These are phyloP conservation scores for Teunomyces barrocoloradensis DNA, from an alignment of 805 yeast species.

Conservation along the genomic window DNA sequence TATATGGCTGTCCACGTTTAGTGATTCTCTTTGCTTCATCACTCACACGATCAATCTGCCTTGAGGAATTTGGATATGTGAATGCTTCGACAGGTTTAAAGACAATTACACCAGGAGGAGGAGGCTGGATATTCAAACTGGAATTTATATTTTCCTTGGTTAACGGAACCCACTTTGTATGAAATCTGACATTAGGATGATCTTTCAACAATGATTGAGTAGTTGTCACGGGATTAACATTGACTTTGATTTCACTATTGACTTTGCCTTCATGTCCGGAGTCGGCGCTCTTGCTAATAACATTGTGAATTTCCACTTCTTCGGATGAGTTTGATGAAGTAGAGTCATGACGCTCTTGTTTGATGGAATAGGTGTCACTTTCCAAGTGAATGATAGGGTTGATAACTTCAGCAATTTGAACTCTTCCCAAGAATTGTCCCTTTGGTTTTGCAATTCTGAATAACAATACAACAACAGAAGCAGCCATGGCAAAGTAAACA, in stretches of 20 bases:
- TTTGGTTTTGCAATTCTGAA: constrained; percentile 76
- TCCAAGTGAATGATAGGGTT: constrained; percentile 50
- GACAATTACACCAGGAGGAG: constrained; percentile 89
- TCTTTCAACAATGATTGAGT: constrained; percentile 22
- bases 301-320: constrained; percentile 44
- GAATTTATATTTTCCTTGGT: constrained; percentile 50
- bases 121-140: constrained; percentile 59
- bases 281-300: constrained; percentile 28
- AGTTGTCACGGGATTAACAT: constrained; percentile 10
- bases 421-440: constrained; percentile 79
- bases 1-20: constrained; percentile 53
- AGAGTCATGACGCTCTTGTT: constrained; percentile 6
- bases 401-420: constrained; percentile 67
- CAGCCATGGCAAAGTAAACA: constrained; percentile 85
- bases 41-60: constrained; percentile 64
- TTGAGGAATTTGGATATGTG: constrained; percentile 76
- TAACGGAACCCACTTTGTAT: constrained; percentile 70
- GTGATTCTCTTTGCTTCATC: constrained; percentile 65
- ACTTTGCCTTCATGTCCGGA: constrained; percentile 11
- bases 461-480: constrained; percentile 71
- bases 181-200: constrained; percentile 42
- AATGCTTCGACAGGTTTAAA: constrained; percentile 80
- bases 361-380: constrained; percentile 11
- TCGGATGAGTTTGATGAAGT: constrained; percentile 20
- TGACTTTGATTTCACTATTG: not conserved